Evolutionary conservation across 164 flowering plant species (phyloP).

Genomic region (Litsea cubeba): DNA sequence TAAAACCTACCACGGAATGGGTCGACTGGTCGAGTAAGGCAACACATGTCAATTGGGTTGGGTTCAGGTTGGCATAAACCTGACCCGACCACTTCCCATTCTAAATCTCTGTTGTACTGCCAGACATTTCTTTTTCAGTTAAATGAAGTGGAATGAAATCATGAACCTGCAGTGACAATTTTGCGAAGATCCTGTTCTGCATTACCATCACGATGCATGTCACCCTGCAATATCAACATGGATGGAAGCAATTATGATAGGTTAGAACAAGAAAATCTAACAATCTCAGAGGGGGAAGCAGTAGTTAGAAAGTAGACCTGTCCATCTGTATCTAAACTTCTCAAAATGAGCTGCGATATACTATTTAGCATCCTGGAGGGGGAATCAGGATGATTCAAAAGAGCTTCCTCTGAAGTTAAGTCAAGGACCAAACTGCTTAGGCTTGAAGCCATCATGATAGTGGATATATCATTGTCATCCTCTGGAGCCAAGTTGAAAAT

Average conservation of each 20-base stretch:
- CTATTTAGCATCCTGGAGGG: slow-evolving; percentile 24
- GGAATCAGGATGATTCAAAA: slow-evolving; percentile 44
- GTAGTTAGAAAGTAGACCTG: slow-evolving; percentile 39
- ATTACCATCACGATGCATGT: slow-evolving; percentile 23
- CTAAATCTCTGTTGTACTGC: no score
- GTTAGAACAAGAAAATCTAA: not conserved
- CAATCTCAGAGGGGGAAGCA: slow-evolving; percentile 1
- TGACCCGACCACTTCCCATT: no score
- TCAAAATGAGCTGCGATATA: slow-evolving; percentile 51
- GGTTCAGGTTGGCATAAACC: no score
- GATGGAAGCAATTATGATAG: not conserved
- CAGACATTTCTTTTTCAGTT: no score
- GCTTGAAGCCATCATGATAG: slow-evolving; percentile 79
- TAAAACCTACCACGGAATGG: no score
- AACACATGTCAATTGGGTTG: no score
- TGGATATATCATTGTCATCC: slow-evolving; percentile 35
- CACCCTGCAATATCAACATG: slow-evolving; percentile 19
- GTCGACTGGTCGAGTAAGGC: no score
- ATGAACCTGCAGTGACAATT: slow-evolving; percentile 50
- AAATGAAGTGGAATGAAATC: not conserved
- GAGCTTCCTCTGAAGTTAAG: slow-evolving; percentile 68
- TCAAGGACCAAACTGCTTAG: slow-evolving; percentile 70
- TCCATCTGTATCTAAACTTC: slow-evolving; percentile 44
- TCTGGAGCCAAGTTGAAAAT: slow-evolving; percentile 33
- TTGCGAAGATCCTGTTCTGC: slow-evolving; percentile 55